Base-by-base conservation (phyloP, 2,329 filamentous ascomycete species). In the Ascochyta koolunga region DNA sequence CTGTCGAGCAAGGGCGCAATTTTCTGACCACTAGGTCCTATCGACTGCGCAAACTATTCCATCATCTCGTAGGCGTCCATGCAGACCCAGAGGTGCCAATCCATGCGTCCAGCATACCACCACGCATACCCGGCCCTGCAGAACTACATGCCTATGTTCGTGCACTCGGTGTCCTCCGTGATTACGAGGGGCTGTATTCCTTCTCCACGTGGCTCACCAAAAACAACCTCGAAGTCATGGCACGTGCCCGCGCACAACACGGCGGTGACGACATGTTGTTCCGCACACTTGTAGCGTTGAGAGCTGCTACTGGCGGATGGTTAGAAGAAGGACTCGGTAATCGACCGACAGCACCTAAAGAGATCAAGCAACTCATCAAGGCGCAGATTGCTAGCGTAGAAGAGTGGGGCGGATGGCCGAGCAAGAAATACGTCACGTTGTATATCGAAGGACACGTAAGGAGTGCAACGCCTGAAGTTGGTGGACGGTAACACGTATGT, bases 121-220 rank as follows among this genome's bases (percentile, higher is more conserved):
- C 80, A 7, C 72, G 78, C 32, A 69, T 77, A 11, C 75, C 86
- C 10, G 70, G 71, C 9, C 79, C 82, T 6, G 72, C 73, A 18
- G 72, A 80, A 32, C 66, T 85, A 1, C 84, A 89, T 61, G 76
- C 78, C 2, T 89, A 89, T 66, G 80, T 91, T 68, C 80, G 86
- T 40, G 80, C 84, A 1, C 76, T 91, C 19, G 88, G 83, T 1
- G 80, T 82, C 46, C 71, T 86, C n/a, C 82, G 81, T 31, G 85
- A 90, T 59, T 78, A 79, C 42, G 74, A 81, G 2, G 84, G 82
- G 43, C 84, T 91, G 68, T 78, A 82, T 5, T 76, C 75, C 4
- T 72, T 87, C 5, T 72, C 88, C 13, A 70, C 75, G 25, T 92
- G 87, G 86, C 82, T 88, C 60, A 72, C 56, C 5, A 60, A 59